Evolutionary conservation across 176 grass and related monocot genomes (phyloP), one percentile per base, ranked within the genome.

Genomic region (Typha latifolia): DNA sequence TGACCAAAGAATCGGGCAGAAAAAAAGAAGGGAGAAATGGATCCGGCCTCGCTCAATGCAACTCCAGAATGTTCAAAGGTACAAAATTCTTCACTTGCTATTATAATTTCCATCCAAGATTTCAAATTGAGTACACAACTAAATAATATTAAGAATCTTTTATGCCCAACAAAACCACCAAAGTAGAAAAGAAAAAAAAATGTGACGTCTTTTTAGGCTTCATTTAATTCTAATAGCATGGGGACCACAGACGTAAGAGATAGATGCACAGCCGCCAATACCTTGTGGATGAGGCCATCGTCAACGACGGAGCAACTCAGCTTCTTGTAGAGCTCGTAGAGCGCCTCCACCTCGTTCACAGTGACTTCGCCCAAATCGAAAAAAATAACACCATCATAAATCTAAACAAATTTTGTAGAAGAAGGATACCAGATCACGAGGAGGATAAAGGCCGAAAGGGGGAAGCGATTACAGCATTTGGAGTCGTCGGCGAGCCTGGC

Each of bases 201-300:
- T 6, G 8, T 1, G 37, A 43, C 37, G 7, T 37, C 34, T 37
- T 37, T 37, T 37, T 6, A 37, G 34, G 34, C 34, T 37, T 57
- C 52, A 59, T 19, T 19, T 7, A 59, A 19, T 59, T 18, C 53
- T 59, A 59, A 19, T 59, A 19, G 20, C 16, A 21, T 3, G n/a
- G 9, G 53, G 53, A 59, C n/a, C 53, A 59, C 0, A 22, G 16
- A 59, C 10, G 9, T 10, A 43, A 43, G 37, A 43, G 37, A 43
- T 43, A 43, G 37, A 6, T 21, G n/a, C 20, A 59, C 2, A 59
- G 20, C 53, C 16, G 16, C 20, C 20, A 16, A 19, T 66, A 85
- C 91, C 91, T 95, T 95, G 83, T 95, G 86, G 15, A 95, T 95
- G 62, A 95, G 66, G 1, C 86, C 86, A 47, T 95, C 91, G 72